phyloP scores from a whole-genome alignment of 164 flowering plant genomes.

The Piper longum region DNA sequence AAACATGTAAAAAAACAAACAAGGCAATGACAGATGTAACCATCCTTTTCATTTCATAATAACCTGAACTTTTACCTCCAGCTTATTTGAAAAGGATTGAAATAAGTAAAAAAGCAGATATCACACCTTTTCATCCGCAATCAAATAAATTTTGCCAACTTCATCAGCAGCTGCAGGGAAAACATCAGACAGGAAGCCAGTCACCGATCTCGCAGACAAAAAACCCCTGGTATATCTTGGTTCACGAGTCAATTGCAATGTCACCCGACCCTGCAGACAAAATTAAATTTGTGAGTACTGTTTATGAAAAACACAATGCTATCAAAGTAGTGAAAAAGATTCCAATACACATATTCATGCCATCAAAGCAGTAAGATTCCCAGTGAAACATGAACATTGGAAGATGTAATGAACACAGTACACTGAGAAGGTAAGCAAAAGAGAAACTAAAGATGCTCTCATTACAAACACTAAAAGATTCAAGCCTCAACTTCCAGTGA shows the following conservation, averaged over 20 bases:
- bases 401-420: neutral
- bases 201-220: slow-evolving; percentile 77
- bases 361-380: neutral
- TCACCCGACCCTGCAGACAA: slow-evolving; percentile 66
- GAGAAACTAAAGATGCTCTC: neutral
- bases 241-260: slow-evolving; percentile 75
- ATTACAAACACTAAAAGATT: neutral
- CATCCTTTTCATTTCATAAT: neutral
- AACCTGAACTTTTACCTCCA: too few relatives aligned
- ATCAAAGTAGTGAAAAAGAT: too few relatives aligned
- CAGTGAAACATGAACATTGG: neutral
- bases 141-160: slow-evolving; percentile 71
- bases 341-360: too few relatives aligned
- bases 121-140: slow-evolving; percentile 86
- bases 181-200: slow-evolving; percentile 77
- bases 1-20: too few relatives aligned
- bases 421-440: neutral
- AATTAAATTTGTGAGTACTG: too few relatives aligned
- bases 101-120: neutral
- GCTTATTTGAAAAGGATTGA: too few relatives aligned
- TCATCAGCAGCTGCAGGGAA: slow-evolving; percentile 86
- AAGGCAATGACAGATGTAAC: neutral
- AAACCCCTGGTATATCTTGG: slow-evolving; percentile 42
- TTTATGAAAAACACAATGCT: too few relatives aligned
- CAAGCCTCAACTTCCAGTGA: neutral